Evolutionary conservation across 208 protist species (phyloP).

Genomic region (Leptomonas pyrrhocoris): DNA sequence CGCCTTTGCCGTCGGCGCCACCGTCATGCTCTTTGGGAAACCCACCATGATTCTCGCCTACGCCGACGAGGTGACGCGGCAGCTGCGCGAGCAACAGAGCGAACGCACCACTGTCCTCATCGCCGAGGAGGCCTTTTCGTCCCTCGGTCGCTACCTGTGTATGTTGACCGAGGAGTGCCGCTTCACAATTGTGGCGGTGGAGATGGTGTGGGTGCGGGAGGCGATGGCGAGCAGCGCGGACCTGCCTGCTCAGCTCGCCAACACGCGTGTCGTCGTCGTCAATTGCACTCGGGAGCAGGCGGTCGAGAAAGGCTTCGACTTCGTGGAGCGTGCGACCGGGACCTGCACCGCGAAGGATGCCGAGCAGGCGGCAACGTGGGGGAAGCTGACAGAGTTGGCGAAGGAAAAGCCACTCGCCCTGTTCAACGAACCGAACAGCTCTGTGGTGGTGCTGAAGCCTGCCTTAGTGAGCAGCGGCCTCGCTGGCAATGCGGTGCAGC

Average conservation of each 20-base stretch:
- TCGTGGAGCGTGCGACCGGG: constrained; percentile 50
- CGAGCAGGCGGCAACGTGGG: constrained; percentile 62
- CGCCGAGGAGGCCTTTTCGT: constrained; percentile 51
- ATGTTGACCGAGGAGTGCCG: constrained; percentile 84
- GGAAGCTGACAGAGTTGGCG: constrained; percentile 30
- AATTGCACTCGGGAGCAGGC: constrained; percentile 43
- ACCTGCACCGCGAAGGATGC: constrained; percentile 57
- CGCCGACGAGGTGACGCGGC: constrained; percentile 81
- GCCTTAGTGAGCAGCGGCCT: constrained; percentile 44
- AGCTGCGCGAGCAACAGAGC: constrained; percentile 70
- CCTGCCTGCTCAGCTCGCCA: constrained; percentile 52
- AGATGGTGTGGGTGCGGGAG: constrained; percentile 67
- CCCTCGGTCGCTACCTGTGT: constrained; percentile 68
- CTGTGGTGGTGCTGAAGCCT: constrained; percentile 85
- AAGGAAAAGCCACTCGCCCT: constrained; percentile 65
- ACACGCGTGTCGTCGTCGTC: constrained; percentile 60
- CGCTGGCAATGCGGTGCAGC: constrained; percentile 61
- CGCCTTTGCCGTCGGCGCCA: constrained; percentile 64
- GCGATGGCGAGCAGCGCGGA: constrained; percentile 38
- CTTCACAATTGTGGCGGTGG: constrained; percentile 63
- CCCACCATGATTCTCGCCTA: constrained; percentile 66
- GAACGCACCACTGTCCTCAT: constrained; percentile 74
- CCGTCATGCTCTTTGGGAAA: constrained; percentile 69
- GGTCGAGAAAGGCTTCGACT: constrained; percentile 72
- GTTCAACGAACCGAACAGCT: constrained; percentile 63